Evolutionary conservation across 106 monocot genomes (phyloP).

Genomic region (Dendrobium huoshanense): DNA sequence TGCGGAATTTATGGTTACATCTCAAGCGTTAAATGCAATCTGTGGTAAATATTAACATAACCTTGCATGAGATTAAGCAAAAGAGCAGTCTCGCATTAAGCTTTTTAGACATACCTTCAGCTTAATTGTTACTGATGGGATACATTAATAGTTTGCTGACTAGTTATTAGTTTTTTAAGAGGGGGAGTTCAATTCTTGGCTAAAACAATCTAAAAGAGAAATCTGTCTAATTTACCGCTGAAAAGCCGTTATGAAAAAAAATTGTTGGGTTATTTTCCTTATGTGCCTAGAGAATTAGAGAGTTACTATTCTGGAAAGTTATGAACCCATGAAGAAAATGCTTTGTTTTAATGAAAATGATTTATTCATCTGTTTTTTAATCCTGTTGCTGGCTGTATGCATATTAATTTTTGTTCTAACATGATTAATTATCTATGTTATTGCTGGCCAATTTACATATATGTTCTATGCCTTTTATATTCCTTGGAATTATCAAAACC

Average conservation of each 20-base stretch:
- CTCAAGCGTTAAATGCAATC: neutral
- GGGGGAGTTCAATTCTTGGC: neutral
- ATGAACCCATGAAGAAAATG: neutral
- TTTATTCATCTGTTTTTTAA: neutral
- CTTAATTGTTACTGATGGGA: neutral
- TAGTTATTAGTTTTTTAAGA: neutral
- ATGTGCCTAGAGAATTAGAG: neutral
- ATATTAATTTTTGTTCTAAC: neutral
- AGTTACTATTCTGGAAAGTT: neutral
- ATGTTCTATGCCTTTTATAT: neutral
- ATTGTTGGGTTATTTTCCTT: neutral
- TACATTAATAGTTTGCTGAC: neutral
- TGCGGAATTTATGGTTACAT: neutral
- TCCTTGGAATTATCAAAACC: neutral
- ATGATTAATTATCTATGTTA: neutral
- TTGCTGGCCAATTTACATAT: neutral
- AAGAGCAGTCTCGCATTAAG: neutral
- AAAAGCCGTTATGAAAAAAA: neutral
- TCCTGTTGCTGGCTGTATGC: neutral
- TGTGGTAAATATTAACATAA: neutral
- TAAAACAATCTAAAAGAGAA: neutral
- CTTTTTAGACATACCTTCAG: neutral
- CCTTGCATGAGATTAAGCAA: neutral
- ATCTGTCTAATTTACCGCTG: neutral
- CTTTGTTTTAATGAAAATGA: neutral